Percentiles rank a stretch among this genome's conserved stretches.
These are phyloP conservation scores for Corinectria fuckeliana DNA, from an alignment of 2,329 filamentous ascomycete genomes.

Conservation along the genomic window DNA sequence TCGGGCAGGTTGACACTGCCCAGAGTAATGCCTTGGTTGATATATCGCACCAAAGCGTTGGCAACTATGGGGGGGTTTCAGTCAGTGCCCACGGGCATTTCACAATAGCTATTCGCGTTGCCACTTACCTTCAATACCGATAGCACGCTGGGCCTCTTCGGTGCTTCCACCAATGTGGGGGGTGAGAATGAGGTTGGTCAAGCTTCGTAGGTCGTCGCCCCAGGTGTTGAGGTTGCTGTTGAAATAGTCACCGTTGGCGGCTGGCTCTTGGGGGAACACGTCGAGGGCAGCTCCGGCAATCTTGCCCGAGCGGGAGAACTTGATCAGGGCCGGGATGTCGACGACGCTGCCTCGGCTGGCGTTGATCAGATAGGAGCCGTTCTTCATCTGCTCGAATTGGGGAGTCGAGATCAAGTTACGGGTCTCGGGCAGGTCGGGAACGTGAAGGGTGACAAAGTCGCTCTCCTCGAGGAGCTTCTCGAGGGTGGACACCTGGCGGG, in stretches of 20 bases:
- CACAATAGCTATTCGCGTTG: neutral
- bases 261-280: constrained; percentile 93
- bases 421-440: constrained; percentile 92
- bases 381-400: constrained; percentile 89
- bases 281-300: constrained; percentile 94
- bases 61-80: constrained; percentile 61
- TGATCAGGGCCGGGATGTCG: constrained; percentile 89
- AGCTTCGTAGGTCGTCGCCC: constrained; percentile 80
- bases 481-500: constrained; percentile 80
- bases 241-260: constrained; percentile 95
- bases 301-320: constrained; percentile 84
- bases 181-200: constrained; percentile 94
- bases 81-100: neutral
- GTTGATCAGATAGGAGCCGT: constrained; percentile 93
- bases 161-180: constrained; percentile 98
- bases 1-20: constrained; percentile 98
- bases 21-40: constrained; percentile 91
- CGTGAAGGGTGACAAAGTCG: constrained; percentile 94
- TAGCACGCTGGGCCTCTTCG: constrained; percentile 95
- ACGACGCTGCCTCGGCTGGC: constrained; percentile 93
- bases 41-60: constrained; percentile 87
- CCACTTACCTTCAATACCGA: constrained; percentile 78
- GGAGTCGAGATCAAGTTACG: constrained; percentile 85
- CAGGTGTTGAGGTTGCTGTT: constrained; percentile 81
- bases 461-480: constrained; percentile 77